Base-by-base conservation (phyloP, 352 stramenopile genomes). In the Pythium aquatile region DNA sequence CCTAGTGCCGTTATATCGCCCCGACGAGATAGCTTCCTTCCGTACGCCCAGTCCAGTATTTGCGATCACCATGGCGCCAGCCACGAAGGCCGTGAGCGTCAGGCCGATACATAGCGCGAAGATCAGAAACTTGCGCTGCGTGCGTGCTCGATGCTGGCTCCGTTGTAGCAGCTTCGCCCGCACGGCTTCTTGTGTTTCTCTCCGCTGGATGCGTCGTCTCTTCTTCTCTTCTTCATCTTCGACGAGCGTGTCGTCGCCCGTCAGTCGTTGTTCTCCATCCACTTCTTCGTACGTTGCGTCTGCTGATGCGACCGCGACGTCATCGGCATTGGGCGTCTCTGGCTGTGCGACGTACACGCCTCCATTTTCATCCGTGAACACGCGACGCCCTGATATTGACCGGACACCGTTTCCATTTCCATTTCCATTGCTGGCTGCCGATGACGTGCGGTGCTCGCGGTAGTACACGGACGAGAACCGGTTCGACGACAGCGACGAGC, bases 401-500 rank as follows among this genome's bases (percentile, higher is more conserved):
- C 61, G 53, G 1, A 61, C 29, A 1, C n/a, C 16, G 61, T 58
- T 63, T 6, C 13, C 39, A 47, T 42, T 42, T 42, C 35, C 35
- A 16, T 42, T 42, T 42, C 35, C 35, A 16, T 42, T 6, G 17
- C 29, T 44, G 9, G n/a, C 28, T 5, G 42, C 42, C 9, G 20
- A 53, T 29, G 61, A 68, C 5, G 46, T 30, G 30, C 61, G 30
- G 5, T 42, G 51, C 11, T 68, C 61, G 11, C 32, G 37, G 55
- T 62, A 68, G 17, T 69, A 65, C 1, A 69, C 58, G 8, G 70
- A 73, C 13, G 78, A 90, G 59, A 75, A 76, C 26, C 81, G 71
- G 35, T 82, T 85, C 55, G 81, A 90, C 48, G 79, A 86, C 61
- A 90, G 73, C 48, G 82, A 91, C 58, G 82, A 91, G 68, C 72